Conservation (phyloP, 768 basidiomycete species). For the Lepiota brunneoincarnata region DNA sequence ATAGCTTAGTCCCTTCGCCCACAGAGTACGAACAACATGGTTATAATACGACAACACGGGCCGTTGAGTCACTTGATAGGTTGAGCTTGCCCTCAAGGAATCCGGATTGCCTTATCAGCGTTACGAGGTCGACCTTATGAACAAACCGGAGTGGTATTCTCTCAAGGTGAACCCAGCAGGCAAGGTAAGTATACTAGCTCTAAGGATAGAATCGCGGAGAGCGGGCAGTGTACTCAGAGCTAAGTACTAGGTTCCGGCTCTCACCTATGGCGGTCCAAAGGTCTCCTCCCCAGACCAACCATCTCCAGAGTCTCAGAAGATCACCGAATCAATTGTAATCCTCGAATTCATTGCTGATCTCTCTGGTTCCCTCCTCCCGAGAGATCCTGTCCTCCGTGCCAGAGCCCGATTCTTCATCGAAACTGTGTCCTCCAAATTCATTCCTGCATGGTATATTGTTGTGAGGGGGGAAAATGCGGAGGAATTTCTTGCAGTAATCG, state of each 20-base stretch:
- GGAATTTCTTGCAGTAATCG: slow-evolving; percentile 38
- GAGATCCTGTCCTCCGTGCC: slow-evolving; percentile 54
- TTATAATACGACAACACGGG: neutral
- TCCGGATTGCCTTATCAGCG: slow-evolving; percentile 44
- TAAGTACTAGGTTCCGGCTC: slow-evolving; percentile 47
- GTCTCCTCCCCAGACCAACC: slow-evolving; percentile 50
- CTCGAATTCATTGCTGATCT: slow-evolving; percentile 67
- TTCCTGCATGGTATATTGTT: slow-evolving; percentile 32
- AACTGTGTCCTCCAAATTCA: slow-evolving; percentile 42
- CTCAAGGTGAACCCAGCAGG: slow-evolving; percentile 61
- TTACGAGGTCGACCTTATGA: slow-evolving; percentile 56
- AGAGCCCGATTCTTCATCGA: slow-evolving; percentile 64
- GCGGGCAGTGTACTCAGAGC: neutral
- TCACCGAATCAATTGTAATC: slow-evolving; percentile 64
- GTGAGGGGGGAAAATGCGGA: slow-evolving; percentile 37
- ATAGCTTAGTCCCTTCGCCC: slow-evolving; percentile 59
- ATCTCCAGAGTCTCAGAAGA: slow-evolving; percentile 55
- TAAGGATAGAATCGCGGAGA: neutral
- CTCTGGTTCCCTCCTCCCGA: slow-evolving; percentile 51
- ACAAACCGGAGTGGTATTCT: slow-evolving; percentile 72
- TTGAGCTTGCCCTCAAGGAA: slow-evolving; percentile 61
- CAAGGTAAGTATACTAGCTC: slow-evolving; percentile 43
- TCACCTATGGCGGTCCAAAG: slow-evolving; percentile 60
- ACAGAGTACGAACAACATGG: slow-evolving; percentile 36
- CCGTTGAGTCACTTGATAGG: slow-evolving; percentile 26